Conservation (phyloP, 2,329 filamentous ascomycete species). For the Colletotrichum camelliae region DNA sequence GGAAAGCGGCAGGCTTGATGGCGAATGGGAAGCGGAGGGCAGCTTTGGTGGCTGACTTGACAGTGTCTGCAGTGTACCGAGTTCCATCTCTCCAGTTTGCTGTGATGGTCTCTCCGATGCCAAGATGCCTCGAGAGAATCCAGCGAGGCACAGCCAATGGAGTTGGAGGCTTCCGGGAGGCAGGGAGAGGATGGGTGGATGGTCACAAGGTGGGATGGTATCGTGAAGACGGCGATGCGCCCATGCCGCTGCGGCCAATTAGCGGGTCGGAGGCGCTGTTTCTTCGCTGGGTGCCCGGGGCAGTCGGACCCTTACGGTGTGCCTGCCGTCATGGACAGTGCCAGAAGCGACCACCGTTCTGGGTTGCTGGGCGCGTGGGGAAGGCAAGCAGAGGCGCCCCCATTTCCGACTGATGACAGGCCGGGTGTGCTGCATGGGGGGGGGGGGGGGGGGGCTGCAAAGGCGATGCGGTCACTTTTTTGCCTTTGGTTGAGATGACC, state of each 20-base stretch:
- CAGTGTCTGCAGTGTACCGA: not conserved
- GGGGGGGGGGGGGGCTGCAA: not conserved
- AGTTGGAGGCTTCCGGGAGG: not conserved
- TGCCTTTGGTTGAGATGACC: not conserved
- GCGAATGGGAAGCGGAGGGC: not conserved
- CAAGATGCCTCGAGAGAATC: not conserved
- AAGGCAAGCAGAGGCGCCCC: not conserved
- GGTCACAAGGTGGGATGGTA: not conserved
- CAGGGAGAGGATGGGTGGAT: not conserved
- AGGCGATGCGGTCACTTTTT: not conserved
- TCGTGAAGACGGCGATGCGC: slow-evolving; percentile 2
- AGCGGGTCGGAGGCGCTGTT: slow-evolving; percentile 20
- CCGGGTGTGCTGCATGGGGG: not conserved
- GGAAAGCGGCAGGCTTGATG: not conserved
- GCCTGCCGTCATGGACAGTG: not conserved
- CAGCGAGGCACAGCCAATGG: not conserved
- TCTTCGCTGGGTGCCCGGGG: not conserved
- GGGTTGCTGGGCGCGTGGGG: not conserved
- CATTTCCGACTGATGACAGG: not conserved
- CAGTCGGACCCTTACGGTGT: not conserved
- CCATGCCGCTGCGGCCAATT: slow-evolving; percentile 16
- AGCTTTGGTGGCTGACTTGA: not conserved
- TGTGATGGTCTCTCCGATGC: not conserved
- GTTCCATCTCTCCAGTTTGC: not conserved
- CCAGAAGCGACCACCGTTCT: not conserved